Evolutionary conservation across 2,329 filamentous ascomycete genomes (phyloP).

Genomic region (Cyclaneusma minus): DNA sequence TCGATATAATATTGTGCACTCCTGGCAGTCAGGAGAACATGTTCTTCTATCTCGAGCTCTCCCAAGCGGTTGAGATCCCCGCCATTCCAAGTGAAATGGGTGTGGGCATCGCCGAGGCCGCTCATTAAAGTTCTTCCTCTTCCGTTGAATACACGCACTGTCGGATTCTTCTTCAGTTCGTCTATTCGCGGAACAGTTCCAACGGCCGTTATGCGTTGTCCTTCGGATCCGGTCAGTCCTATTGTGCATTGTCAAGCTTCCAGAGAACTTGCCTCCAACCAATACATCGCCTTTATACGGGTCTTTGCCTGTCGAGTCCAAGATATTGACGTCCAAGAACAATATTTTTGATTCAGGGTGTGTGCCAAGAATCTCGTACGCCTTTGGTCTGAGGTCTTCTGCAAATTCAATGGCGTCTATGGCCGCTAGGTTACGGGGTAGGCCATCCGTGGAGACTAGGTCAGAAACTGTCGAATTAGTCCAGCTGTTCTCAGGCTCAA

Average conservation of each 20-base stretch:
- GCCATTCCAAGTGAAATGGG: conserved; percentile 32
- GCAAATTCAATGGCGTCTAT: conserved; percentile 9
- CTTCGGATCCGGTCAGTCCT: neutral
- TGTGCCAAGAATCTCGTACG: conserved; percentile 9
- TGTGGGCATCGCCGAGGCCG: conserved; percentile 32
- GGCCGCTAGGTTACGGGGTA: conserved; percentile 7
- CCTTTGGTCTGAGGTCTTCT: conserved; percentile 6
- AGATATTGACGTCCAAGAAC: conserved; percentile 17
- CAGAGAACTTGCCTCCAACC: conserved; percentile 16
- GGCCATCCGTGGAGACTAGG: conserved; percentile 9
- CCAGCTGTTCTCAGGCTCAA: too few species aligned
- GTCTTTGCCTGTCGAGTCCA: conserved; percentile 17
- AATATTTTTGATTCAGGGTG: conserved; percentile 14
- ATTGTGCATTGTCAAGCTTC: neutral
- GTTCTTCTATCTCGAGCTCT: conserved; percentile 28
- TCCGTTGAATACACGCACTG: conserved; percentile 8
- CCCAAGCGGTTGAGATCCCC: conserved; percentile 26
- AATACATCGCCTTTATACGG: conserved; percentile 18
- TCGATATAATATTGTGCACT: conserved; percentile 29
- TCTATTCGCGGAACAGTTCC: conserved; percentile 13
- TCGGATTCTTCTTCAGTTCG: conserved; percentile 9
- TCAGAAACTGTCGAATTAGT: conserved; percentile 11
- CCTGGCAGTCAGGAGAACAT: conserved; percentile 26
- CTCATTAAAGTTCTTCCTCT: conserved; percentile 27
- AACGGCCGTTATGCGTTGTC: conserved; percentile 13